A percentile compares a stretch with the other conserved stretches of the same genome.
phyloP scores from a whole-genome alignment of 2,329 filamentous ascomycete species.

The Colletotrichum sojae region DNA sequence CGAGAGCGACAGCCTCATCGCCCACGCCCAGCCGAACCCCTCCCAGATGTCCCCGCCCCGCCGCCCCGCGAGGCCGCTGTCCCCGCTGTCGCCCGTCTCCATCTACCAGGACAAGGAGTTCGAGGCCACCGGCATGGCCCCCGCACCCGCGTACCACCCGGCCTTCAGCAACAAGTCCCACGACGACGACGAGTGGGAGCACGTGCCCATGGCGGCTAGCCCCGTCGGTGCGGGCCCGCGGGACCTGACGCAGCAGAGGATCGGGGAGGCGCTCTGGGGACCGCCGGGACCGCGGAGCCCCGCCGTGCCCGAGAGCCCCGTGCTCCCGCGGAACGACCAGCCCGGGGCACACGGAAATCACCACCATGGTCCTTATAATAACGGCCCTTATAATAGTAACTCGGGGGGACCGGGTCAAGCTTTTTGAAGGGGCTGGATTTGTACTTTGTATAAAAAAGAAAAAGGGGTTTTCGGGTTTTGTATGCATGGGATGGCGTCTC shows the following conservation, averaged over 20 bases:
- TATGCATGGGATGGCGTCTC: slow-evolving; percentile 36
- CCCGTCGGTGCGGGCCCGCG: slow-evolving; percentile 41
- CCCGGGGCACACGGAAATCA: not conserved
- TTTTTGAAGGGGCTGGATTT: not conserved
- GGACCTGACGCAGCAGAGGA: slow-evolving; percentile 48
- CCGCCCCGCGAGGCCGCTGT: slow-evolving; percentile 21
- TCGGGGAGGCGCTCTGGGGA: slow-evolving; percentile 53
- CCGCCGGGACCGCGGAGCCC: slow-evolving; percentile 17
- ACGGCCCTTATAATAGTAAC: not conserved
- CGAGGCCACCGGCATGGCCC: slow-evolving; percentile 20
- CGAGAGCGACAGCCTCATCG: slow-evolving; percentile 61
- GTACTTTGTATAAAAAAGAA: too few relatives aligned
- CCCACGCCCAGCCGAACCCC: slow-evolving; percentile 49
- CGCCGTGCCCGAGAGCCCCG: slow-evolving; percentile 26
- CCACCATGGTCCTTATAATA: not conserved
- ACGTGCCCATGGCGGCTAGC: not conserved
- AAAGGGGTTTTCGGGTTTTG: slow-evolving; percentile 1
- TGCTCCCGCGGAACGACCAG: slow-evolving; percentile 1
- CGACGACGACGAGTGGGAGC: slow-evolving; percentile 7
- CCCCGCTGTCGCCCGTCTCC: slow-evolving; percentile 29
- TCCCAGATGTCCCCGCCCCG: slow-evolving; percentile 32
- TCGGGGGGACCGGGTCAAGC: slow-evolving; percentile 12
- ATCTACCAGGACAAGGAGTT: slow-evolving; percentile 30
- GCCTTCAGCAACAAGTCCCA: not conserved
- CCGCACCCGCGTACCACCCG: slow-evolving; percentile 20